Base-by-base conservation (phyloP, 192 early-diverging fungal genomes). In the Coemansia sp. region DNA sequence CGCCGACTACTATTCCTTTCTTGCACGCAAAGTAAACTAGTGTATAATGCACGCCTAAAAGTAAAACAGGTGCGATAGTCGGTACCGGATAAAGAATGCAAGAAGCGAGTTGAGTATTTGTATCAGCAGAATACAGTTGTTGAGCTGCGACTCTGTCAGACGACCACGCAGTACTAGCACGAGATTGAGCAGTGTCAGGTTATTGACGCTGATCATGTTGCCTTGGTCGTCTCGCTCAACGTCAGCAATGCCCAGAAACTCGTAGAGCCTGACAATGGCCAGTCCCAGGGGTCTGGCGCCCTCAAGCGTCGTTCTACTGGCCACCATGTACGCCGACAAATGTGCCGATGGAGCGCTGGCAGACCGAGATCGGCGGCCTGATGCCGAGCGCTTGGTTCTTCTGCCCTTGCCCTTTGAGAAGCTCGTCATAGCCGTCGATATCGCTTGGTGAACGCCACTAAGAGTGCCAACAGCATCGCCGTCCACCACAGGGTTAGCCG, bases 161-260 rank as follows among this genome's bases (percentile, higher is more conserved):
- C 91, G 92, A 6, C 90, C 91, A 34, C 85, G 65, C 71, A 84
- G 84, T 23, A 96, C 85, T n/a, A 99, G 80, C 58, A 98, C 74
- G 16, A 95, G 71, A 67, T 98, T 99, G 23, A 99, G 84, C 28
- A 99, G 71, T 0, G 97, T 99, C 35, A 99, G 82, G 71, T 99
- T 99, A 66, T 90, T 97, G 74, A 88, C 84, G 57, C 87, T 85
- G 16, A 89, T 41, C 38, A 90, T 71, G 11, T 42, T 62, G 23
- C 70, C 65, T 0, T 66, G 67, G 4, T 65, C 55, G 35, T 79
- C 62, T 18, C 77, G 73, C 61, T 83, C 74, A 7, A 83, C 59
- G 21, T 66, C 67, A 6, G 59, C 73, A 3, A 78, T 33, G 2
- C 72, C 76, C 2, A 75, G 21, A 6, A 25, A 33, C 60, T 83